Evolutionary conservation across 1,284 basidiomycete genomes (phyloP), one percentile per base, ranked within the genome.

Genomic region (Moesziomyces parantarcticus): DNA sequence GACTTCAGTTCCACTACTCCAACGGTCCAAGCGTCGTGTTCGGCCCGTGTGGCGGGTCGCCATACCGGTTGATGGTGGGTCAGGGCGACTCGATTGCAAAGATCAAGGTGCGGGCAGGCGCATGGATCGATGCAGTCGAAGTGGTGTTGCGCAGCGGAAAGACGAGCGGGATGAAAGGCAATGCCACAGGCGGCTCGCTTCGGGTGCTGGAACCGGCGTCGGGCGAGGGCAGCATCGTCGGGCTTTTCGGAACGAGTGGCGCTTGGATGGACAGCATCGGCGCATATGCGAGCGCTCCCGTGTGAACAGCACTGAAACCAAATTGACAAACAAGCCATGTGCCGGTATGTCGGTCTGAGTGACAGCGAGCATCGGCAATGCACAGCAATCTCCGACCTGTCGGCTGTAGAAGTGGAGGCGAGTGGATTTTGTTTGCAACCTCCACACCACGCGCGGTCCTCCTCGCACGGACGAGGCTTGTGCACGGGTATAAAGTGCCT

Each of bases 101-200:
- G 22, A 26, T 77, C 43, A 51, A 62, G 9, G 62, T 77, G 10
- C 20, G 75, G 18, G 44, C 55, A 11, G 75, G 75, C 1, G 52
- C 49, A 23, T 77, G 75, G 75, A 47, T 77, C 32, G 75, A 77
- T 40, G 75, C 71, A 32, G 41, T 67, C 23, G 62, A 75, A 29
- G 29, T 77, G 7, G 63, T 66, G 20, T 14, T 74, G 8, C 49
- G 42, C 10, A 65, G 61, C 39, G 70, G 74, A 1, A 54, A 29
- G 22, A 50, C 36, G 14, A 68, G 57, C 34, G 73, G 68, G 5
- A 60, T 67, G 69, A 36, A 59, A 20, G 73, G 73, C 5, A 76
- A 72, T 21, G n/a, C 29, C 1, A 25, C 25, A 1, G 73, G 69
- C 18, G 73, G 73, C 1, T 61, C 54, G 20, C 34, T 76, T 18